phyloP scores from a whole-genome alignment of 495 filamentous ascomycete species.

The Endocarpon pusillum region DNA sequence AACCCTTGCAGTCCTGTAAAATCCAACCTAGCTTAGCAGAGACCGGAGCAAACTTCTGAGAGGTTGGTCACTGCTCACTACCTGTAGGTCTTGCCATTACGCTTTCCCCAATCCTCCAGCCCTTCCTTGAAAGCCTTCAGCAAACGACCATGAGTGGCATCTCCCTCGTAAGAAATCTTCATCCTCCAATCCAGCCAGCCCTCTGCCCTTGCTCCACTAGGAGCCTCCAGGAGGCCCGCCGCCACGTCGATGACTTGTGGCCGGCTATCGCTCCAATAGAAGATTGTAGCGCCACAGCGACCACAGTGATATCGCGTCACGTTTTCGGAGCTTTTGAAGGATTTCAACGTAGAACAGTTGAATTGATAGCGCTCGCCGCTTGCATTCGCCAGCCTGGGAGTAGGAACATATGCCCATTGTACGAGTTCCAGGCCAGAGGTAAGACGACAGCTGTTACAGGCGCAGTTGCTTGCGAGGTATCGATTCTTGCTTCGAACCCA shows the following conservation, averaged over 20 bases:
- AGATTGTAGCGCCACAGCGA: conserved; percentile 32
- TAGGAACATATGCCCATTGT: too few relatives aligned
- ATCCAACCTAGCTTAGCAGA: too few relatives aligned
- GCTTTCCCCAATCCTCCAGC: conserved; percentile 14
- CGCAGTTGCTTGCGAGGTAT: conserved; percentile 23
- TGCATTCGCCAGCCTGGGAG: too few relatives aligned
- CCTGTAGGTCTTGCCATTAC: too few relatives aligned
- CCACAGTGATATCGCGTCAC: conserved; percentile 35
- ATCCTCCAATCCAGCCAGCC: conserved; percentile 22
- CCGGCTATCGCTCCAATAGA: conserved; percentile 26
- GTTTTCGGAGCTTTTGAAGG: conserved; percentile 25
- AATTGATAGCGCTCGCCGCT: too few relatives aligned
- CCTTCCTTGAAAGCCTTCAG: conserved; percentile 17
- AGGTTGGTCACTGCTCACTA: too few relatives aligned
- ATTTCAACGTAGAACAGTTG: too few relatives aligned
- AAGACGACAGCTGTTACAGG: conserved; percentile 35
- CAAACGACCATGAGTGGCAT: too few relatives aligned
- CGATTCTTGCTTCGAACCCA: too few relatives aligned
- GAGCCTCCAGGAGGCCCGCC: conserved; percentile 28
- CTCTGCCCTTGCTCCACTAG: conserved; percentile 32
- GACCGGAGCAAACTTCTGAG: too few relatives aligned
- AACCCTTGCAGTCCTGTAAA: too few relatives aligned
- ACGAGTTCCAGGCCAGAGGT: conserved; percentile 26
- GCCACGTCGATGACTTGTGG: conserved; percentile 32
- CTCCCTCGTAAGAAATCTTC: conserved; percentile 16